Conservation (phyloP, 805 yeast genomes). For the Ascoidea rubescens region DNA sequence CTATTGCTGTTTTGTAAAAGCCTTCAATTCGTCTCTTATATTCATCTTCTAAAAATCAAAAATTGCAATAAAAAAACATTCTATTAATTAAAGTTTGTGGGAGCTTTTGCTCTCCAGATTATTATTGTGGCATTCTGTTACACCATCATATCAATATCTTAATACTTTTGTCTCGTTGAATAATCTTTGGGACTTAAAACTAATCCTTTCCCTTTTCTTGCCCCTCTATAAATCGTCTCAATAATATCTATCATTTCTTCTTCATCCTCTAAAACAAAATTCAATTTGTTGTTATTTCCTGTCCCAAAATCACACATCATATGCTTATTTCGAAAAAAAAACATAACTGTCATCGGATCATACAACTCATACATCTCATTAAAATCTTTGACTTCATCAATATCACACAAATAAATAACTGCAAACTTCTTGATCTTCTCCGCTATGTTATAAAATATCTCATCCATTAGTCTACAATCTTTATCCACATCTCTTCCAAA, state of each 20-base stretch:
- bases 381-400: constrained; percentile 80
- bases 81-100: no score
- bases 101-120: no score
- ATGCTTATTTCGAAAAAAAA: constrained; percentile 83
- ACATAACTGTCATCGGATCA: constrained; percentile 89
- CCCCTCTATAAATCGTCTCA: constrained; percentile 84
- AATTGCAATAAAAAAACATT: no score
- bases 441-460: constrained; percentile 61
- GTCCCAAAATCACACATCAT: constrained; percentile 99
- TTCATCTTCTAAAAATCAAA: no score
- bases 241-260: constrained; percentile 87
- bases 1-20: no score
- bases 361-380: constrained; percentile 78
- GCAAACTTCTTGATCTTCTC: constrained; percentile 83
- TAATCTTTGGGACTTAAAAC: constrained; percentile 22
- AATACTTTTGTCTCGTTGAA: no score
- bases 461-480: constrained; percentile 87
- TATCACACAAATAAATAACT: constrained; percentile 77
- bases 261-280: constrained; percentile 61
- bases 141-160: no score
- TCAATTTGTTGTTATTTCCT: constrained; percentile 90
- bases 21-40: no score
- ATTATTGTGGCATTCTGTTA: no score
- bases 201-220: constrained; percentile 82
- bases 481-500: constrained; percentile 72